These are phyloP conservation scores for Apiospora marii DNA, from an alignment of 2,329 filamentous ascomycete species.

Conservation along the genomic window DNA sequence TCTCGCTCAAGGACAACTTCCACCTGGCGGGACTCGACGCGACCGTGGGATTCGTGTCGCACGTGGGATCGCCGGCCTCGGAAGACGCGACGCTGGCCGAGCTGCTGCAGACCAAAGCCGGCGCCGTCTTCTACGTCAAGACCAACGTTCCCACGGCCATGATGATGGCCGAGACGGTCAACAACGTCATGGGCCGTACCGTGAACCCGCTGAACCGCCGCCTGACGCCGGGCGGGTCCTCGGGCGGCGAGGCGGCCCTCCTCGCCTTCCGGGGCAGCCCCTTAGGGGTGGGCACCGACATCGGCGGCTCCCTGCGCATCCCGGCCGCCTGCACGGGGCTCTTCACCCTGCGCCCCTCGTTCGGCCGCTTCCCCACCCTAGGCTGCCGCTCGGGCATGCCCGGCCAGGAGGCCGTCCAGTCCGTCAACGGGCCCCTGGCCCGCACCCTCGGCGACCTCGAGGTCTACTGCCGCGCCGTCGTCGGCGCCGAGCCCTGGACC, in stretches of 20 bases:
- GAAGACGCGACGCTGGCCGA: conserved; percentile 50
- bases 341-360: conserved; percentile 49
- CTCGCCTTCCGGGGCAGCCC: conserved; percentile 65
- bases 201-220: conserved; percentile 67
- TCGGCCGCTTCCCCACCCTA: conserved; percentile 66
- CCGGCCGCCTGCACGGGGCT: conserved; percentile 43
- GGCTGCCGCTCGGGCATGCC: conserved; percentile 63
- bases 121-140: conserved; percentile 64
- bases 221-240: conserved; percentile 70
- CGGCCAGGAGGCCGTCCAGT: conserved; percentile 70
- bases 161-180: conserved; percentile 74
- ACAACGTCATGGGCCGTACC: conserved; percentile 70
- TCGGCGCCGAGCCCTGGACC: conserved; percentile 63
- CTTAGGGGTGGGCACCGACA: conserved; percentile 55
- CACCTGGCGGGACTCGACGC: conserved; percentile 66
- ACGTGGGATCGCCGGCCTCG: conserved; percentile 64
- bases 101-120: conserved; percentile 51
- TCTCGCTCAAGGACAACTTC: conserved; percentile 77
- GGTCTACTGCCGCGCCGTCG: conserved; percentile 60
- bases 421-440: conserved; percentile 70
- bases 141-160: conserved; percentile 68
- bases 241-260: conserved; percentile 72
- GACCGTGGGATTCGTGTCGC: conserved; percentile 69
- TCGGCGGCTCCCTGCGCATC: conserved; percentile 44
- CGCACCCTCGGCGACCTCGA: conserved; percentile 62